phyloP scores from a whole-genome alignment of 768 basidiomycete species.

The Calocybe gangraenosa region DNA sequence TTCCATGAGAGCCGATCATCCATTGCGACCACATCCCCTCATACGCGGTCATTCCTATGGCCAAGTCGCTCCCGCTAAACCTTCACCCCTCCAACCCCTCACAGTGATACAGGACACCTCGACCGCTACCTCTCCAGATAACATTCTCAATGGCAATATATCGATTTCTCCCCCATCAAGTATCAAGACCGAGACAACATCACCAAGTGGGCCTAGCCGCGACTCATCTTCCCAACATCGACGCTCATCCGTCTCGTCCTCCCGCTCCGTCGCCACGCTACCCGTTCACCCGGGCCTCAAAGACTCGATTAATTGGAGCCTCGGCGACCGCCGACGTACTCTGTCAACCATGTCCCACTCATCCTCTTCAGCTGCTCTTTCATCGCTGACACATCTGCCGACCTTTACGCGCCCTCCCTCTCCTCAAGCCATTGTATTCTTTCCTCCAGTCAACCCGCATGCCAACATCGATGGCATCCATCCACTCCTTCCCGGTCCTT shows the following conservation, averaged over 20 bases:
- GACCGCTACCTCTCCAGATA: slow-evolving; percentile 39
- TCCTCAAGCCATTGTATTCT: slow-evolving; percentile 52
- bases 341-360: slow-evolving; percentile 53
- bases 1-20: slow-evolving; percentile 35
- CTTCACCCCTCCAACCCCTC: slow-evolving; percentile 54
- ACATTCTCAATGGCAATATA: slow-evolving; percentile 16
- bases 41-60: slow-evolving; percentile 73
- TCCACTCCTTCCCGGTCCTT: slow-evolving; percentile 68
- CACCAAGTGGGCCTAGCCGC: slow-evolving; percentile 20
- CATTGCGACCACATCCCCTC: slow-evolving; percentile 68
- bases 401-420: slow-evolving; percentile 39
- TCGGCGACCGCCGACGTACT: slow-evolving; percentile 47
- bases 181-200: slow-evolving; percentile 23
- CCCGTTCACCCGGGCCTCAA: slow-evolving; percentile 36
- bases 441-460: slow-evolving; percentile 58
- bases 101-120: slow-evolving; percentile 49
- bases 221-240: slow-evolving; percentile 34
- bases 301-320: slow-evolving; percentile 20
- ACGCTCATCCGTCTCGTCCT: slow-evolving; percentile 47
- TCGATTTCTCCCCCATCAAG: slow-evolving; percentile 31
- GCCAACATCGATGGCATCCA: slow-evolving; percentile 59
- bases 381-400: slow-evolving; percentile 54
- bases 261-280: slow-evolving; percentile 56
- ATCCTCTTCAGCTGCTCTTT: slow-evolving; percentile 52
- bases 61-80: slow-evolving; percentile 41